Evolutionary conservation across 2,329 filamentous ascomycete species (phyloP).

Genomic region (Colletotrichum tabaci): DNA sequence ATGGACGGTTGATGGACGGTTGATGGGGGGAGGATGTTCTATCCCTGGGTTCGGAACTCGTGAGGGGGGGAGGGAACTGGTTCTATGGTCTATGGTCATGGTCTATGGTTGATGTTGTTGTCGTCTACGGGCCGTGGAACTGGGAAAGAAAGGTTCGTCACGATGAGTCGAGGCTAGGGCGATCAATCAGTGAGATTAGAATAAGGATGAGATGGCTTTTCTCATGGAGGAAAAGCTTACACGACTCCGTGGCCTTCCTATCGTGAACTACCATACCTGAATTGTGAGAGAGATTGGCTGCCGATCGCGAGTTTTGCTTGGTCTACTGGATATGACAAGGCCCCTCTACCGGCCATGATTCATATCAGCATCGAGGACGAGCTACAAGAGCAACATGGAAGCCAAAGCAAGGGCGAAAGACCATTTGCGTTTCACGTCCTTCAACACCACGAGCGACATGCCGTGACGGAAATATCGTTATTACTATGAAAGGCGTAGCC

Average conservation of each 20-base stretch:
- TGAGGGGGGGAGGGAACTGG: too few relatives aligned
- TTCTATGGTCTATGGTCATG: too few relatives aligned
- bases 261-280: not conserved
- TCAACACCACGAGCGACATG: too few relatives aligned
- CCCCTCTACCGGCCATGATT: not conserved
- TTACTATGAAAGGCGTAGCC: slow-evolving; percentile 15
- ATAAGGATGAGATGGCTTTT: not conserved
- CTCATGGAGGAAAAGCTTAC: too few relatives aligned
- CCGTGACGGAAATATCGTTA: not conserved
- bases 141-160: not conserved
- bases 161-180: not conserved
- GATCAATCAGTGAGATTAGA: not conserved
- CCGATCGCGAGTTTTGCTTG: too few relatives aligned
- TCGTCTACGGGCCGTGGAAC: not conserved
- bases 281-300: not conserved
- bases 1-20: too few relatives aligned
- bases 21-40: too few relatives aligned
- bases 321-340: not conserved
- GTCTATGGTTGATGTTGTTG: too few relatives aligned
- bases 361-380: too few relatives aligned
- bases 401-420: not conserved
- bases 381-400: too few relatives aligned
- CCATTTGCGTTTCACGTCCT: not conserved
- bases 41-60: too few relatives aligned
- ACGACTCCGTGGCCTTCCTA: not conserved